Conservation (phyloP, 2,329 filamentous ascomycete genomes). For the Elsinoe australis region DNA sequence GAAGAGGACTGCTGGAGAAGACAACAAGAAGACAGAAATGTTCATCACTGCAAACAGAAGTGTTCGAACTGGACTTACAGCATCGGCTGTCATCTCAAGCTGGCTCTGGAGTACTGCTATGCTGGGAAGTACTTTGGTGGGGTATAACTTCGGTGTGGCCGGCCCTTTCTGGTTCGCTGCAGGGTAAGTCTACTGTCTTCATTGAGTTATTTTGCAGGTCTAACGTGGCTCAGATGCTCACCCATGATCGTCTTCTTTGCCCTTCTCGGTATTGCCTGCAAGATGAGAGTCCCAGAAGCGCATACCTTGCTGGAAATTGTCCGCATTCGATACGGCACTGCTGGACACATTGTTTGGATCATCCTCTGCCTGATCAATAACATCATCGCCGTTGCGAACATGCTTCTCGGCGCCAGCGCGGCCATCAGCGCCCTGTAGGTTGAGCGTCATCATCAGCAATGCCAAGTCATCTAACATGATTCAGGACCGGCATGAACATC, state of each 20-base stretch:
- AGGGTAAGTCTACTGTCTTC: neutral
- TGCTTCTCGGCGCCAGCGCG: constrained; percentile 24
- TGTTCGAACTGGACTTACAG: constrained; percentile 27
- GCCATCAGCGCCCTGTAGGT: constrained; percentile 15
- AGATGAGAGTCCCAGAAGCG: constrained; percentile 44
- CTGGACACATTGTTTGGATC: constrained; percentile 26
- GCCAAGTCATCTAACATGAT: neutral
- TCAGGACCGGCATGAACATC: constrained; percentile 24
- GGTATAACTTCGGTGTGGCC: constrained; percentile 31
- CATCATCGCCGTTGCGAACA: constrained; percentile 34
- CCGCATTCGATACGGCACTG: constrained; percentile 30
- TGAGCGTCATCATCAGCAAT: neutral
- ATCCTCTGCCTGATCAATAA: constrained; percentile 28
- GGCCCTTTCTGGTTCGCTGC: constrained; percentile 21
- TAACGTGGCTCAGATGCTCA: neutral
- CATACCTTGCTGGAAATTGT: constrained; percentile 47
- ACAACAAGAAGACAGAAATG: constrained; percentile 41
- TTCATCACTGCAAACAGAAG: constrained; percentile 33
- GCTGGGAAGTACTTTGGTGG: constrained; percentile 25
- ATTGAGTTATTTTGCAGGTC: neutral
- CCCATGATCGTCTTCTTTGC: constrained; percentile 42
- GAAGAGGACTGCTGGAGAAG: constrained; percentile 37
- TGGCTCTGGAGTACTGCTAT: constrained; percentile 23
- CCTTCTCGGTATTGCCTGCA: constrained; percentile 42
- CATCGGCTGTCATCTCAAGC: constrained; percentile 29